Base-by-base conservation (phyloP, 2,329 filamentous ascomycete genomes). In the Dothiorella sarmentorum region DNA sequence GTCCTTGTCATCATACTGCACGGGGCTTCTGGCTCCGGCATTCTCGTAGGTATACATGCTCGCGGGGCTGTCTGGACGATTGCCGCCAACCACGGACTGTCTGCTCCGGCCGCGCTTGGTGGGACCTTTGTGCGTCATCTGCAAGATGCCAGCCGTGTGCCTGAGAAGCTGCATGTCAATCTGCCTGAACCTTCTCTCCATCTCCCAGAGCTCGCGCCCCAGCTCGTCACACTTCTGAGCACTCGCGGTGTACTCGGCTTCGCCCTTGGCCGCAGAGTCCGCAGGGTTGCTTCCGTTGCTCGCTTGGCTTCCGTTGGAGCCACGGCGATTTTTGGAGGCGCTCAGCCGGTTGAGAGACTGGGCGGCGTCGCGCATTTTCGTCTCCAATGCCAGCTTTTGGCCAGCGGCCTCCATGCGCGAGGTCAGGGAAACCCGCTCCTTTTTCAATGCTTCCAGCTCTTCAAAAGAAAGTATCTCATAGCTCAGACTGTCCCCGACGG, bases 331-430 rank as follows among this genome's bases (percentile, higher is more conserved):
- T 7, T n/a, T n/a, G n/a, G n/a, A n/a, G n/a, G 84, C 84, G 69
- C 95, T 91, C 27, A 99, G 79, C 66, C 88, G 87, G 60, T 87
- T 87, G 74, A 99, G 86, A 38, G 91, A 96, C 63, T 88, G 84
- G 10, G 94, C 91, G 1, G 94, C 94, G 80, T 97, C 93, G 66
- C 91, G 89, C 67, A 97, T 91, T 77, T 97, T 99, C 57, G 86
- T 89, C 73, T 99, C 94, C 44, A 97, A 85, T 29, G 87, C 86
- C 35, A 99, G 81, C 73, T 93, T 96, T 61, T 90, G 84, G 64
- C 87, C 85, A 18, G 90, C 86, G 35, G 90, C 87, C 62, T 93
- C 89, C 64, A 96, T 86, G n/a, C 90, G 87, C 68, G 86, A 84
- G 24, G 82, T 80, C 51, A 97, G 75, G 33, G 85, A 79, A 60